Percentiles rank a stretch among this genome's conserved stretches.
phyloP scores from a whole-genome alignment of 139 green algal species.

The Chlorella sp. region DNA sequence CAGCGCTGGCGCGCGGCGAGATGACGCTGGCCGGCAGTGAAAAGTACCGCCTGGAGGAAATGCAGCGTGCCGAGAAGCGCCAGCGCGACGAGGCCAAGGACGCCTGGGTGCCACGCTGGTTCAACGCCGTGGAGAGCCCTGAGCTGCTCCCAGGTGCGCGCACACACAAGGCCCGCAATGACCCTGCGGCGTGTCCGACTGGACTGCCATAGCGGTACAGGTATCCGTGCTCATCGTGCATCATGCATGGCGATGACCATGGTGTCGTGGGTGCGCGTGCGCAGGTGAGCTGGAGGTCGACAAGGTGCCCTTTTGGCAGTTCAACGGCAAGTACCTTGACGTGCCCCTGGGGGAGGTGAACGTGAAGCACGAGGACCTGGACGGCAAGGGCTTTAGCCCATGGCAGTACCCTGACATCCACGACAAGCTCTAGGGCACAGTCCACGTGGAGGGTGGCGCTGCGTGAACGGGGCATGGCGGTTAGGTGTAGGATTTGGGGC shows the following conservation, averaged over 20 bases:
- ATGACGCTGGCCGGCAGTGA: constrained; percentile 47
- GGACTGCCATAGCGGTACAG: neutral
- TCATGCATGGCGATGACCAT: neutral
- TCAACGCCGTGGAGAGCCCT: constrained; percentile 26
- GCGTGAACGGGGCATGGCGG: too few species aligned
- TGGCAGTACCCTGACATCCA: constrained; percentile 70
- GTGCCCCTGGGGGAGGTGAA: neutral
- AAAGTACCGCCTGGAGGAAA: constrained; percentile 76
- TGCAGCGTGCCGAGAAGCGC: constrained; percentile 63
- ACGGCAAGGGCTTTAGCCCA: constrained; percentile 60
- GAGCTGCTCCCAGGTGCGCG: constrained; percentile 14
- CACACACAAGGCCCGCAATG: too few species aligned
- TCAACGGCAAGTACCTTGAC: constrained; percentile 24
- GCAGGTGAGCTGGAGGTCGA: constrained; percentile 26
- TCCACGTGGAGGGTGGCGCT: too few species aligned
- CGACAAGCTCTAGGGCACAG: too few species aligned
- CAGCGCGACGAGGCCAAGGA: constrained; percentile 52
- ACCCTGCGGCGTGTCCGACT: neutral
- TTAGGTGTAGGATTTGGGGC: too few species aligned
- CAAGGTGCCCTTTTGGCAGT: constrained; percentile 38
- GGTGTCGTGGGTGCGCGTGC: neutral
- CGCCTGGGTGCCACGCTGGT: constrained; percentile 71
- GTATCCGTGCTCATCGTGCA: neutral
- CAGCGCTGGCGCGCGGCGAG: constrained; percentile 45
- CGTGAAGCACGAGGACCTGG: constrained; percentile 30